Base-by-base conservation (phyloP, 2,329 filamentous ascomycete species). In the Podosphaera fusca region DNA sequence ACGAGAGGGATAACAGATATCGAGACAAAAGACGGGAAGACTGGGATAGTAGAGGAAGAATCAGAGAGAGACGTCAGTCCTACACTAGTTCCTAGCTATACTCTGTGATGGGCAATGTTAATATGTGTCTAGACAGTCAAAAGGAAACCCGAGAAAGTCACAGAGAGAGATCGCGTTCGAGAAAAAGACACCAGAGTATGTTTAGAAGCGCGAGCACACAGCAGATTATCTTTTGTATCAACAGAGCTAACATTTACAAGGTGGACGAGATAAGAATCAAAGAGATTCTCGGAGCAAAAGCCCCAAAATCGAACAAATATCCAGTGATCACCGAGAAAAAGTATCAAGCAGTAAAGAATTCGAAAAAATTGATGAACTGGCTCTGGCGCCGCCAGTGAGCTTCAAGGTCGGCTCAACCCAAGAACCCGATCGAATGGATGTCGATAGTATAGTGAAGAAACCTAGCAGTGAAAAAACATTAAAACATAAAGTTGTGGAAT, bases 371-470 rank as follows among this genome's bases (percentile, higher is more conserved):
- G 59, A 59, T 52, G 61, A 59, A 14, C 57, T 63, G 54, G 62
- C 62, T 21, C 58, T 59, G 2, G 65, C 66, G 21, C 65, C 66
- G 7, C 66, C 65, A 14, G 64, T 67, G 2, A 64, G 63, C 47
- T 67, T 67, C 58, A 65, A 65, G 52, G 64, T 67, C 49, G 58
- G 59, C 50, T 51, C 57, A 47, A 40, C 56, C 30, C 63, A 62
- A 58, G 63, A 65, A 57, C 60, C 64, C 42, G 66, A 60, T 56
- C 63, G 57, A 60, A 68, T 62, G 69, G 69, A 62, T 60, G 65
- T 63, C n/a, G 63, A 66, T 50, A 56, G 57, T n/a, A 57, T 61
- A 2, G 58, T 60, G 21, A 61, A 62, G 50, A 65, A 65, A 33
- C 61, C 63, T 56, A 65, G 64, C 60, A 60, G 64, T 50, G 55